Evolutionary conservation across 2,329 filamentous ascomycete species (phyloP).

Genomic region (Arthrobotrys sinensis): DNA sequence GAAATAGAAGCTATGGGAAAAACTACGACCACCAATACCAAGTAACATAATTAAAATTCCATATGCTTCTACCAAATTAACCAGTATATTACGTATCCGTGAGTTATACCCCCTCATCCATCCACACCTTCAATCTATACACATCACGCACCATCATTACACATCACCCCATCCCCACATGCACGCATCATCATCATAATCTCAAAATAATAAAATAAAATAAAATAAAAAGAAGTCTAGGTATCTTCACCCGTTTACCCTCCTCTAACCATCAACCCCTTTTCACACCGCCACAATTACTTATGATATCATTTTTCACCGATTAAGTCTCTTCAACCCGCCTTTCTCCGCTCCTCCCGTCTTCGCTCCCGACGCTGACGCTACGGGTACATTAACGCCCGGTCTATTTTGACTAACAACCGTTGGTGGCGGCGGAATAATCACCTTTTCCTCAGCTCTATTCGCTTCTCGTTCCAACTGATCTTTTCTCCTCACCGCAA

Average conservation of each 20-base stretch:
- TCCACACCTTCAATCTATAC: background rate
- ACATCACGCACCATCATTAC: no score
- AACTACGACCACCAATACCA: no score
- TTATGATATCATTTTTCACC: constrained; percentile 9
- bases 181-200: no score
- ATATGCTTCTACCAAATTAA: background rate
- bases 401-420: constrained; percentile 63
- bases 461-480: constrained; percentile 83
- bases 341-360: constrained; percentile 37
- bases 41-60: no score
- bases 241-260: background rate
- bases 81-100: background rate
- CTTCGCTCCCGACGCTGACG: constrained; percentile 36
- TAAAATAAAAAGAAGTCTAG: background rate
- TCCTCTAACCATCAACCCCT: background rate
- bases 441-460: constrained; percentile 73
- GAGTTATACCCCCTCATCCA: background rate
- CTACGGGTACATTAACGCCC: background rate
- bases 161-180: no score
- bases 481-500: constrained; percentile 86
- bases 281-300: background rate
- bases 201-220: no score
- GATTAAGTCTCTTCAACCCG: constrained; percentile 53
- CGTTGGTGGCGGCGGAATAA: constrained; percentile 66
- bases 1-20: no score